Conservation (phyloP, 2,329 filamentous ascomycete species). For the Aspergillus jensenii region DNA sequence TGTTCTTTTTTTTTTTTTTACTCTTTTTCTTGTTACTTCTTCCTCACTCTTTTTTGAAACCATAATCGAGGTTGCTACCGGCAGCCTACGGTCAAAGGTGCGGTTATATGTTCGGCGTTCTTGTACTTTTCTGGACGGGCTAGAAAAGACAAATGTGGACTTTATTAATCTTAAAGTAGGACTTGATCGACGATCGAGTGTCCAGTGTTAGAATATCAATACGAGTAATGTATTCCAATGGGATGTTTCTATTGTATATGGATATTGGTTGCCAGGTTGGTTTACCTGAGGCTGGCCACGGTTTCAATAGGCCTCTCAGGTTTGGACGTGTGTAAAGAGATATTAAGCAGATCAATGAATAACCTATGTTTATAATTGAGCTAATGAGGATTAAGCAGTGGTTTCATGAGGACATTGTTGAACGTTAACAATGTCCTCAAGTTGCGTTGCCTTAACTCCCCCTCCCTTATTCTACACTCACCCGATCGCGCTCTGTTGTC, state of each 20-base stretch:
- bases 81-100: not conserved
- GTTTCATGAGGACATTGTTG: too few relatives aligned
- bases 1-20: not conserved
- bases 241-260: not conserved
- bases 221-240: conserved; percentile 5
- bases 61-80: not conserved
- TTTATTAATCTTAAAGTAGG: not conserved
- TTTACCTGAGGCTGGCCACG: not conserved
- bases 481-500: too few relatives aligned
- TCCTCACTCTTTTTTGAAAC: not conserved
- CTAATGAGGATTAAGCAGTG: not conserved
- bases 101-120: conserved; percentile 4
- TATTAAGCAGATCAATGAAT: not conserved
- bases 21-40: not conserved
- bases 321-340: not conserved
- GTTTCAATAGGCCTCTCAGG: not conserved
- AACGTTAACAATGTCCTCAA: too few relatives aligned
- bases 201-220: not conserved
- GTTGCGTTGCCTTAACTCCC: too few relatives aligned
- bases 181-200: not conserved
- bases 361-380: not conserved
- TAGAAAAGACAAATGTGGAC: conserved; percentile 3
- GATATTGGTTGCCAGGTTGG: not conserved
- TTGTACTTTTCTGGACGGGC: conserved; percentile 2
- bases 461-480: too few relatives aligned